Evolutionary conservation across 768 basidiomycete species (phyloP), one percentile per base, ranked within the genome.

Genomic region (Serendipita sp.): DNA sequence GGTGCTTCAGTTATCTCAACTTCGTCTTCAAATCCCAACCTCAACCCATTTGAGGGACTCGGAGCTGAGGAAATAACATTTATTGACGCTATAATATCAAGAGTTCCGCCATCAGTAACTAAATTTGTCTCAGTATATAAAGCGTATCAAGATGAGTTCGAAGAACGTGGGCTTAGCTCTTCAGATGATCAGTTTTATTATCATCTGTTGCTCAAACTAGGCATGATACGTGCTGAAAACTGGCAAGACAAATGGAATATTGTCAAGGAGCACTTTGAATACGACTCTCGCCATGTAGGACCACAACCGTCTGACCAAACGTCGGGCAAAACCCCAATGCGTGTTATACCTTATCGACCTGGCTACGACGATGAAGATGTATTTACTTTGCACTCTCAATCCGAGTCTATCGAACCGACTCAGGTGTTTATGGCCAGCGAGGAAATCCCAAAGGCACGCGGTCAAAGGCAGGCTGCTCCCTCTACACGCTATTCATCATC

Each of bases 221-320:
- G 88, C 53, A 89, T 87, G 46, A 71, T 92, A 69, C 88, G 84
- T 74, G 92, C 88, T 8, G 78, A 77, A 65, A 86, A 81, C 70
- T 94, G 91, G 90, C 81, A 78, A 35, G 86, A 83, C 35, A 91
- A 91, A 73, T 94, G 92, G 92, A 76, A 76, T 38, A 77, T 77
- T 67, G 83, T 88, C 64, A 92, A 86, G 75, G 71, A 71, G 38
- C 81, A 83, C 68, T 72, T 82, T 68, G 77, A 76, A 11, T 78
- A 80, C 67, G 74, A 69, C 32, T 67, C 66, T 28, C 67, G n/a
- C 62, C 35, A n/a, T 64, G 51, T 64, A 11, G 30, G 3, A 53
- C 37, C 71, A 64, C 44, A 68, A 67, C 47, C 65, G 63, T 4
- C 66, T 44, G 70, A 37, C 65, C 58, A 30, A 64, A 34, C n/a